Evolutionary conservation across 257 asterid species (phyloP).

Genomic region (Penstemon davidsonii): DNA sequence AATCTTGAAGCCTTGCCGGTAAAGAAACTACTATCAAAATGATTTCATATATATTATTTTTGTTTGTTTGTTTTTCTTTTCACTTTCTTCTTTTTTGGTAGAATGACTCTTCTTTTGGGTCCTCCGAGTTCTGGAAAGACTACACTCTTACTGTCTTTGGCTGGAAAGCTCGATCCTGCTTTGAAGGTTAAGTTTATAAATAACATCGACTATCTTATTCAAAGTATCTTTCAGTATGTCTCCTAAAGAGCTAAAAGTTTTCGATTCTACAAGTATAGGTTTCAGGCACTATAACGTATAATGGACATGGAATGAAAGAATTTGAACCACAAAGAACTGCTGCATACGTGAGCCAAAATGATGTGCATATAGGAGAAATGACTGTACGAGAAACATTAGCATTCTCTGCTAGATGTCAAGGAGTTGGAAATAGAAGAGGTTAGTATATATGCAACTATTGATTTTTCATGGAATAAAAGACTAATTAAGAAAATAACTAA

Average conservation of each 20-base stretch:
- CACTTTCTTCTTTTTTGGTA: constrained; percentile 1
- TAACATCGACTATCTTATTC: too few species aligned
- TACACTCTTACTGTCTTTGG: constrained; percentile 37
- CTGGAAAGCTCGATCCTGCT: constrained; percentile 35
- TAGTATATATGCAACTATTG: neutral
- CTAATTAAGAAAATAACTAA: neutral
- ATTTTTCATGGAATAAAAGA: too few species aligned
- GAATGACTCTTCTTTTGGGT: constrained; percentile 45
- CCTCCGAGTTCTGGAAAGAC: constrained; percentile 53
- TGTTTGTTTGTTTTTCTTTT: too few species aligned
- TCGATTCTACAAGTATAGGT: constrained; percentile 18
- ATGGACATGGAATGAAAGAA: constrained; percentile 46
- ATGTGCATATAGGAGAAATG: constrained; percentile 48
- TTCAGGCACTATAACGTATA: constrained; percentile 46
- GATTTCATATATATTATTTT: neutral
- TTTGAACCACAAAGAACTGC: constrained; percentile 48
- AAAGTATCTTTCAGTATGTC: too few species aligned
- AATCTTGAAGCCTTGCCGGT: constrained; percentile 49
- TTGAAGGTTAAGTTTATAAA: constrained; percentile 26
- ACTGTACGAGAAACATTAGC: constrained; percentile 47
- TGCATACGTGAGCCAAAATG: constrained; percentile 48
- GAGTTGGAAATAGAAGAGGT: constrained; percentile 43
- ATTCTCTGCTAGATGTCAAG: constrained; percentile 46
- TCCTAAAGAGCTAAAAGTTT: too few species aligned
- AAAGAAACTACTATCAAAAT: neutral